Base-by-base conservation (phyloP, 352 stramenopile genomes). In the Halophytophthora polymorphica region DNA sequence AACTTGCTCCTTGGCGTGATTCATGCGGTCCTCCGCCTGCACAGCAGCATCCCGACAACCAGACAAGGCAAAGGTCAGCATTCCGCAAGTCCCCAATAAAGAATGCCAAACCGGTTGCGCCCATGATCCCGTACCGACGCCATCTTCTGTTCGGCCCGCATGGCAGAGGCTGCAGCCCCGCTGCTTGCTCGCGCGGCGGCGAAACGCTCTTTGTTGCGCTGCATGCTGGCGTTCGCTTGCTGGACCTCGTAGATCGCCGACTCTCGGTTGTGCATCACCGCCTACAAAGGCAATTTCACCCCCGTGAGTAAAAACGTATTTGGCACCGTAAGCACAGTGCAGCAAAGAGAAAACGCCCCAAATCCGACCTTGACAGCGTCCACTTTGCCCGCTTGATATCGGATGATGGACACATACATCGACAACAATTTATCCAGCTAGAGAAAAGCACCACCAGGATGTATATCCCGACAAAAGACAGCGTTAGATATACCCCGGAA, bases 91-190 rank as follows among this genome's bases (percentile, higher is more conserved):
- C 2, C 29, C 28, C 35, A n/a, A 36, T n/a, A 40, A n/a, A 35
- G 13, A 45, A 48, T 37, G 7, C n/a, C n/a, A 46, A 14, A 14
- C 22, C n/a, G n/a, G 10, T 29, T 15, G 23, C 13, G 0, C 4
- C 10, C 48, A 13, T 5, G 18, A 22, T 13, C 31, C 60, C 70
- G 44, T 56, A 88, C 80, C 19, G 82, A 93, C 33, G 84, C 73
- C 80, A 95, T 92, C 53, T 95, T 93, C 34, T 95, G 84, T 50
- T 95, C 84, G 12, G 84, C 84, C 50, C 81, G 74, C 82, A 95
- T 93, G 6, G 84, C 84, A 49, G 84, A 95, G 22, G 82, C 84
- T 15, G 84, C 84, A 45, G 84, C 83, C 1, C 84, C 84, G 50
- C 82, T 95, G 56, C 84, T 95, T 25, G 84, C 84, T 25, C 84